Evolutionary conservation across 805 yeast genomes (phyloP), one percentile per base, ranked within the genome.

Genomic region (Ogataea kodamae): DNA sequence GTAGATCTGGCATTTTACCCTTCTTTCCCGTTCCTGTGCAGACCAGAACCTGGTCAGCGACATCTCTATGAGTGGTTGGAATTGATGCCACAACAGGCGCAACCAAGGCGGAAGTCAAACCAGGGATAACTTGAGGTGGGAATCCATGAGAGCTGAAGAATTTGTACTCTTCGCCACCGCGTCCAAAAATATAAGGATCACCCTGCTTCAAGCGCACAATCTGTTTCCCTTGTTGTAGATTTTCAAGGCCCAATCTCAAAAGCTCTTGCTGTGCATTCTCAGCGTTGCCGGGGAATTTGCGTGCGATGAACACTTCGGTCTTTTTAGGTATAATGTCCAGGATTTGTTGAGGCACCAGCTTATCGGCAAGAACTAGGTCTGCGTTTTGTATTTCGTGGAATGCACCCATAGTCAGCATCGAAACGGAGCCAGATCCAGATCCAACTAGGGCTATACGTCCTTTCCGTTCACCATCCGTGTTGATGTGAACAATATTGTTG

Each of bases 211-310:
- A 70, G 39, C 97, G 68, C 3, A 90, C 94, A 1, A 90, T 96
- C 37, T 75, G 76, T 49, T 75, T 69, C 10, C 96, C 96, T 32
- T 68, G 58, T 17, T 65, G 45, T 16, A 87, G 57, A 1, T 78
- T 81, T 20, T 69, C 70, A 11, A 90, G 60, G 0, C 96, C 97
- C 44, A 80, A 56, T n/a, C 69, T 64, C 20, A 87, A 62, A 26
- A 90, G 68, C 58, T 90, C 96, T 40, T 82, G 72, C 59, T 90
- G 97, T 0, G 97, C 97, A 29, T 73, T 72, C 51, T 88, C 96
- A 1, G 97, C 97, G 55, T 90, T 90, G 1, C 97, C 97, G 3
- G 97, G 97, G 62, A 88, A 90, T 58, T 90, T 90, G 24, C 87
- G 72, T 2, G 97, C 97, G 39, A 90, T 88, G 54, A 83, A 87